phyloP scores from a whole-genome alignment of 1,284 basidiomycete genomes.

The Porodaedalea pini region DNA sequence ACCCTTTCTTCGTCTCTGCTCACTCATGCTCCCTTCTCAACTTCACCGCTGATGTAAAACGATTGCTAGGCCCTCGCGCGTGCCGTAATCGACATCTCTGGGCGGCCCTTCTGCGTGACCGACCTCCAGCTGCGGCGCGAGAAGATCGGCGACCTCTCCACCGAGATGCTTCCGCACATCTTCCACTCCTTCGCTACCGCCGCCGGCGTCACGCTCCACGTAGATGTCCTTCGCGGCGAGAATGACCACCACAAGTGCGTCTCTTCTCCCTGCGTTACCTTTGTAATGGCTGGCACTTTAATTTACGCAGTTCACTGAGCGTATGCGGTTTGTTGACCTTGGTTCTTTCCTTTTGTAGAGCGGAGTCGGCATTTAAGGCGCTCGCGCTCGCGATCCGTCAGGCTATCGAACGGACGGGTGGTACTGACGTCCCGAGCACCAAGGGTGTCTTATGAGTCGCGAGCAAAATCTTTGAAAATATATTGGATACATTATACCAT shows the following conservation, averaged over 20 bases:
- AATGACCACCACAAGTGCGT: slow-evolving; percentile 97
- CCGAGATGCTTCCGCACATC: slow-evolving; percentile 96
- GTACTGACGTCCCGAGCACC: slow-evolving; percentile 92
- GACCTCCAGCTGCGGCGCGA: slow-evolving; percentile 90
- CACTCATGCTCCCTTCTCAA: background rate
- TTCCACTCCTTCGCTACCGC: slow-evolving; percentile 93
- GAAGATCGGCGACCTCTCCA: slow-evolving; percentile 94
- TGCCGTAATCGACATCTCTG: slow-evolving; percentile 97
- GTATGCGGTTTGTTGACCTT: slow-evolving; percentile 8
- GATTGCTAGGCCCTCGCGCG: slow-evolving; percentile 79
- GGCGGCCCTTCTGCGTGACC: slow-evolving; percentile 91
- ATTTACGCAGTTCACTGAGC: background rate
- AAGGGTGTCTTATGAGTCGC: slow-evolving; percentile 79
- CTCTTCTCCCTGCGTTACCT: slow-evolving; percentile 15
- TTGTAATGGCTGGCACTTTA: slow-evolving; percentile 1
- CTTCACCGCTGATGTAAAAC: slow-evolving; percentile 8
- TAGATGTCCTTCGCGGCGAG: slow-evolving; percentile 90
- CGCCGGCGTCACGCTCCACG: slow-evolving; percentile 87
- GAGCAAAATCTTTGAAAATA: background rate
- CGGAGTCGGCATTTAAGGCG: slow-evolving; percentile 98
- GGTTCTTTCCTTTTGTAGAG: slow-evolving; percentile 42
- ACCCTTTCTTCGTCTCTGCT: slow-evolving; percentile 23
- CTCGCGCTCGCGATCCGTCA: slow-evolving; percentile 92
- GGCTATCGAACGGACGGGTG: slow-evolving; percentile 87
- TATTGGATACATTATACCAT: background rate